A percentile compares a stretch with the other conserved stretches of the same genome.
Conservation (phyloP, 176 grass and related monocot species). For the Cenchrus fungigraminus region DNA sequence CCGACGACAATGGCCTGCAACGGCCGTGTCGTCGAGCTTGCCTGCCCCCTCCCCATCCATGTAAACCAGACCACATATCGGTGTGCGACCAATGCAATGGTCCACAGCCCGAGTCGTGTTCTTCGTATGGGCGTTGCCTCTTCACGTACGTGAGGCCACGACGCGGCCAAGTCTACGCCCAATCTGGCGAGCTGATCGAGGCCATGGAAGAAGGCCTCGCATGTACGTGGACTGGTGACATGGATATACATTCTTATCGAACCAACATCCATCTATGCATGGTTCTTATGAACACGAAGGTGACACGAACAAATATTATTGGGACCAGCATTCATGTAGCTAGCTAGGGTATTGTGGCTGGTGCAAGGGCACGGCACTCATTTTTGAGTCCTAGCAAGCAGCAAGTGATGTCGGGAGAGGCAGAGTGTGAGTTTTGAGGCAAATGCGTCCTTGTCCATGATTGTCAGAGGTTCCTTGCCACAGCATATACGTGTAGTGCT, state of each 20-base stretch:
- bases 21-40: background rate
- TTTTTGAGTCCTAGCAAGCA: background rate
- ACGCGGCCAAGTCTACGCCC: background rate
- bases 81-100: background rate
- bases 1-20: constrained; percentile 3
- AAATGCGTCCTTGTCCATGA: background rate
- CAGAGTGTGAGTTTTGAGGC: background rate
- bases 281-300: background rate
- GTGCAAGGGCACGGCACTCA: background rate
- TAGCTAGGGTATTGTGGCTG: background rate
- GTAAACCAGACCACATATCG: background rate
- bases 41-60: background rate
- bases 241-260: background rate
- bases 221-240: background rate
- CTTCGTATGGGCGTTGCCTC: background rate
- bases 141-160: constrained; percentile 22
- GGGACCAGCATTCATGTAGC: constrained; percentile 29
- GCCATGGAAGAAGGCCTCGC: background rate
- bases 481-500: background rate
- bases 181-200: background rate
- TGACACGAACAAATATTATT: background rate
- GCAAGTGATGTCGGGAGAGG: background rate
- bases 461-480: background rate
- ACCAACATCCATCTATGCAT: background rate
- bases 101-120: background rate